Percentiles rank a stretch among this genome's conserved stretches.
phyloP scores from a whole-genome alignment of 306 rosid species.

The Cucurbita moschata region DNA sequence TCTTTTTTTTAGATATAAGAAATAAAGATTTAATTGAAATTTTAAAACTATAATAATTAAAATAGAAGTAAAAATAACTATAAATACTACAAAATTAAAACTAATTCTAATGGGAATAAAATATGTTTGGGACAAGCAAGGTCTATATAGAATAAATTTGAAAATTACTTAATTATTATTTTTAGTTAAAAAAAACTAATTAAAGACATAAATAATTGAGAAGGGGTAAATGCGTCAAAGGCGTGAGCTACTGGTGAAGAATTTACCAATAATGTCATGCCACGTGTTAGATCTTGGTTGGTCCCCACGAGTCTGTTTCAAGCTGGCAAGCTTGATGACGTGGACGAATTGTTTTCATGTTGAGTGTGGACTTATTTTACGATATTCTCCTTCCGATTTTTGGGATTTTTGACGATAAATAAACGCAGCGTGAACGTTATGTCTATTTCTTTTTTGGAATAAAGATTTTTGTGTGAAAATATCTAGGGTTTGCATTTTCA shows the following conservation, averaged over 20 bases:
- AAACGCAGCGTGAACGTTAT: neutral
- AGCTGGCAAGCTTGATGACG: neutral
- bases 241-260: neutral
- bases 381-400: neutral
- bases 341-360: neutral
- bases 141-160: too few relatives aligned
- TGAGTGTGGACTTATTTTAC: neutral
- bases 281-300: neutral
- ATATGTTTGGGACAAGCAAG: too few relatives aligned
- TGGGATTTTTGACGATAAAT: neutral
- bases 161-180: too few relatives aligned
- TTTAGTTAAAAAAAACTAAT: neutral
- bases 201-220: neutral
- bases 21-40: too few relatives aligned
- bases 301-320: neutral
- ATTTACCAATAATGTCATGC: neutral
- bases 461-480: neutral
- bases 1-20: too few relatives aligned
- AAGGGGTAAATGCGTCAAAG: neutral
- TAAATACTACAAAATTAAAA: too few relatives aligned
- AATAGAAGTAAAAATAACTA: too few relatives aligned
- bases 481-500: neutral
- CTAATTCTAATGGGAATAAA: too few relatives aligned
- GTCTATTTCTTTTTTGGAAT: neutral
- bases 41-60: too few relatives aligned